phyloP scores from a whole-genome alignment of 2,329 filamentous ascomycete genomes.

The Dryadomyces quercus-mongolicae region DNA sequence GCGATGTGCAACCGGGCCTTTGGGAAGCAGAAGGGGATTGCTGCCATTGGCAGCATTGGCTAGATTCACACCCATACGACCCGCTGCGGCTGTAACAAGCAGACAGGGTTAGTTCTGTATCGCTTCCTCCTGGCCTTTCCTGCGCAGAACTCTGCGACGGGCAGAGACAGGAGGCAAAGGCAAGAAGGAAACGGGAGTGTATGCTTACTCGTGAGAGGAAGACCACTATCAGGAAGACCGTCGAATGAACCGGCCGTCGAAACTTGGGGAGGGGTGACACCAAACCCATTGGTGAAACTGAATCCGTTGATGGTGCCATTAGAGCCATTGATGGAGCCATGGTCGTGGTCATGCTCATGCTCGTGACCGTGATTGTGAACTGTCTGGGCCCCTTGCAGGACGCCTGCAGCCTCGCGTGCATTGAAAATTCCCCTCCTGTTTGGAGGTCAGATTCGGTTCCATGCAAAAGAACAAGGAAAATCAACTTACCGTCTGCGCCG shows the following conservation, averaged over 20 bases:
- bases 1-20: neutral
- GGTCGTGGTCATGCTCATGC: neutral
- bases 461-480: no score
- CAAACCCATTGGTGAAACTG: constrained; percentile 4
- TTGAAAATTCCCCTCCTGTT: constrained; percentile 11
- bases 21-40: constrained; percentile 7
- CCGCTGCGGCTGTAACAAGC: neutral
- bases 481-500: constrained; percentile 69
- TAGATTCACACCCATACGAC: constrained; percentile 1
- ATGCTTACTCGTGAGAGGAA: constrained; percentile 1
- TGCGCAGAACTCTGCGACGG: neutral
- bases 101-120: neutral
- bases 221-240: neutral
- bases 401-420: constrained; percentile 8
- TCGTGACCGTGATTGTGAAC: constrained; percentile 1
- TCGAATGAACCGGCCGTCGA: neutral
- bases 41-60: neutral
- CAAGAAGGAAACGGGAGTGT: neutral
- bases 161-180: neutral
- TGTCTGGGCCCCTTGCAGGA: constrained; percentile 3
- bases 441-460: neutral
- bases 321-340: constrained; percentile 1
- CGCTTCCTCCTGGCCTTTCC: neutral
- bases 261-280: neutral
- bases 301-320: neutral